Conservation (phyloP, 2,329 filamentous ascomycete species). For the Aspergillus quadricinctus region DNA sequence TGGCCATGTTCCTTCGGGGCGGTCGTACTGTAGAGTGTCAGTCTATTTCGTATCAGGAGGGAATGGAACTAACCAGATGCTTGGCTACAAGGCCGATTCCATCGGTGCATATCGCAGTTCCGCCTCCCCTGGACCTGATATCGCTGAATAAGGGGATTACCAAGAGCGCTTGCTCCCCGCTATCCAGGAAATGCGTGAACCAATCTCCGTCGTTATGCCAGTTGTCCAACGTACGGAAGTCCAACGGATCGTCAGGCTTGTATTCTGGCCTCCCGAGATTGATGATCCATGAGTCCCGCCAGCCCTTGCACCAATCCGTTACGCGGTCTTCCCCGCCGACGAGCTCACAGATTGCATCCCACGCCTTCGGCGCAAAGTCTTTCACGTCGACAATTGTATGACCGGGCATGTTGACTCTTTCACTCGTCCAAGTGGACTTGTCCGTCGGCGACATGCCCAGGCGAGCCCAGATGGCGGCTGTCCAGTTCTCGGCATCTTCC, state of each 20-base stretch:
- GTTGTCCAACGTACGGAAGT: conserved; percentile 50
- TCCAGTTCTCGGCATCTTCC: conserved; percentile 46
- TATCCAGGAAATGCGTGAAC: conserved; percentile 68
- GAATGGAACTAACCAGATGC: conserved; percentile 41
- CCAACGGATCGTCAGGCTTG: conserved; percentile 49
- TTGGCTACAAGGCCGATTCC: conserved; percentile 56
- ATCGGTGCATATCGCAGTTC: conserved; percentile 60
- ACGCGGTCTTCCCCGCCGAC: conserved; percentile 60
- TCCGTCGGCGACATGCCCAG: conserved; percentile 62
- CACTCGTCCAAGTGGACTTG: conserved; percentile 60
- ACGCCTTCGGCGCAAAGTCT: conserved; percentile 60
- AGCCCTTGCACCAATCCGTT: conserved; percentile 46
- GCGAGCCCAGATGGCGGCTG: conserved; percentile 56
- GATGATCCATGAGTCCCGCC: conserved; percentile 65
- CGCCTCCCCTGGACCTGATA: conserved; percentile 57
- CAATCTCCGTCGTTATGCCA: conserved; percentile 73
- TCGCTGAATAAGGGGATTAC: conserved; percentile 66
- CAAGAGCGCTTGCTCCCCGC: conserved; percentile 63
- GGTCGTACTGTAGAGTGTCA: conserved; percentile 40
- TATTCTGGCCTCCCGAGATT: conserved; percentile 59
- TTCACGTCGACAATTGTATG: conserved; percentile 53
- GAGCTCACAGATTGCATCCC: conserved; percentile 62
- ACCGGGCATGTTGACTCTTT: conserved; percentile 61
- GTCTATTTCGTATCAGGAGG: not conserved
- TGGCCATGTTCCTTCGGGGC: conserved; percentile 64